A percentile compares a stretch with the other conserved stretches of the same genome.
phyloP scores from a whole-genome alignment of 768 basidiomycete species.

The Serendipita sp. region DNA sequence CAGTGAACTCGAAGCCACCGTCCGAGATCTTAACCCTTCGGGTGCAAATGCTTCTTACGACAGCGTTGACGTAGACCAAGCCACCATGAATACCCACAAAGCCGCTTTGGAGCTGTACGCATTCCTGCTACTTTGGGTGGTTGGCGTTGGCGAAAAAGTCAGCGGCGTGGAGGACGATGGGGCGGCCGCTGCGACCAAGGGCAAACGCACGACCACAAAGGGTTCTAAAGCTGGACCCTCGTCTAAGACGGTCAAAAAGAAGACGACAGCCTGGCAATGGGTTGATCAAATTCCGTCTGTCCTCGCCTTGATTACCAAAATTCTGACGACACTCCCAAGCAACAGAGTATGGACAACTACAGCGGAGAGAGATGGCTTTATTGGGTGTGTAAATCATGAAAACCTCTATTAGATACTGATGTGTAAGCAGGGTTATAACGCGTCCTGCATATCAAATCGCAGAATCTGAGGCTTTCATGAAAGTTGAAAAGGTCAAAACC shows the following conservation, averaged over 20 bases:
- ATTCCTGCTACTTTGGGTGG: conserved; percentile 88
- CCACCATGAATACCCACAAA: conserved; percentile 47
- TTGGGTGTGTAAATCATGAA: conserved; percentile 39
- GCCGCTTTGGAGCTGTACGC: conserved; percentile 76
- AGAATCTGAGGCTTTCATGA: conserved; percentile 83
- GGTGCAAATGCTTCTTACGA: conserved; percentile 21
- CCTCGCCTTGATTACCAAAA: conserved; percentile 54
- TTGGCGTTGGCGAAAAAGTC: conserved; percentile 61
- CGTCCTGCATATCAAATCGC: conserved; percentile 75
- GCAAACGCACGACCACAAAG: conserved; percentile 19
- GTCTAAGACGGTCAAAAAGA: conserved; percentile 20
- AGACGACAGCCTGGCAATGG: conserved; percentile 49
- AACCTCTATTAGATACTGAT: not conserved
- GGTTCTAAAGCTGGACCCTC: conserved; percentile 36
- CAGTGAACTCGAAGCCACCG: conserved; percentile 54
- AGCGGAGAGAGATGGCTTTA: conserved; percentile 70
- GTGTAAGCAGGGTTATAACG: conserved; percentile 55
- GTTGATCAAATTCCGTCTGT: conserved; percentile 53
- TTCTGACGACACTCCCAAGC: conserved; percentile 41
- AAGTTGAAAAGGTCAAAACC: conserved; percentile 47
- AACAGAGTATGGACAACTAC: conserved; percentile 84
- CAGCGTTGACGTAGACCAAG: conserved; percentile 26
- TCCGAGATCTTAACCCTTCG: conserved; percentile 45
- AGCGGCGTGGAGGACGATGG: conserved; percentile 37
- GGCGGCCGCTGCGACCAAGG: conserved; percentile 22